These are phyloP conservation scores for Avena insularis DNA, from an alignment of 176 grass and related monocot genomes.

Conservation along the genomic window DNA sequence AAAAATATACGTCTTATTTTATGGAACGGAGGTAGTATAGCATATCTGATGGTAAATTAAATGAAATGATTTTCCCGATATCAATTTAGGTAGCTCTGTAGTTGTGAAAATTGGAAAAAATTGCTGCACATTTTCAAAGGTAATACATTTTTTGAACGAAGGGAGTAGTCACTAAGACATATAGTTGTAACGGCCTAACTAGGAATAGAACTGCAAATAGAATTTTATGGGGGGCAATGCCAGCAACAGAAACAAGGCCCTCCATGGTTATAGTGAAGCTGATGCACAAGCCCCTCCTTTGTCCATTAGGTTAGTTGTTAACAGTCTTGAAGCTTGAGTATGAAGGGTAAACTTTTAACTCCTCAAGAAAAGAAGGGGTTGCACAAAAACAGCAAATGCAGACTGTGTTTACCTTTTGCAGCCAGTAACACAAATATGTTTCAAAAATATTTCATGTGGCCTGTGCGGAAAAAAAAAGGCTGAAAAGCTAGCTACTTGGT, in stretches of 20 bases:
- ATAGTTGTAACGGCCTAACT: neutral
- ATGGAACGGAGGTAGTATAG: neutral
- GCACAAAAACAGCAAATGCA: neutral
- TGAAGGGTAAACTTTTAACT: slow-evolving; percentile 7
- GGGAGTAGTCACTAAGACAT: neutral
- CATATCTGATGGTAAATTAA: slow-evolving; percentile 21
- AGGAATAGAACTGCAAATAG: slow-evolving; percentile 5
- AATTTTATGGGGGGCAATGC: too few species aligned
- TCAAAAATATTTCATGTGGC: neutral
- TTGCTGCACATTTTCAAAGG: neutral
- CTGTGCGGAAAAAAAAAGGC: neutral
- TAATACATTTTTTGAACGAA: neutral
- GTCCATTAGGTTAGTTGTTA: slow-evolving; percentile 29
- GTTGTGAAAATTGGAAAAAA: neutral
- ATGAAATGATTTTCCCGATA: neutral
- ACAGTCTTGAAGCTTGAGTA: slow-evolving; percentile 28
- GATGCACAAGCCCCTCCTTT: neutral
- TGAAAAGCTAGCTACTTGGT: slow-evolving; percentile 21
- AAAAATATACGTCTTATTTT: too few species aligned
- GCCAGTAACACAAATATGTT: neutral
- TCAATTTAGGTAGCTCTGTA: neutral
- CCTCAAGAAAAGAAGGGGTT: neutral
- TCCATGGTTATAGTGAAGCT: neutral
- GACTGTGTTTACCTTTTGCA: neutral
- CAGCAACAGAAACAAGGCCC: neutral